Evolutionary conservation across 257 asterid genomes (phyloP).

Genomic region (Nicotiana otophora): DNA sequence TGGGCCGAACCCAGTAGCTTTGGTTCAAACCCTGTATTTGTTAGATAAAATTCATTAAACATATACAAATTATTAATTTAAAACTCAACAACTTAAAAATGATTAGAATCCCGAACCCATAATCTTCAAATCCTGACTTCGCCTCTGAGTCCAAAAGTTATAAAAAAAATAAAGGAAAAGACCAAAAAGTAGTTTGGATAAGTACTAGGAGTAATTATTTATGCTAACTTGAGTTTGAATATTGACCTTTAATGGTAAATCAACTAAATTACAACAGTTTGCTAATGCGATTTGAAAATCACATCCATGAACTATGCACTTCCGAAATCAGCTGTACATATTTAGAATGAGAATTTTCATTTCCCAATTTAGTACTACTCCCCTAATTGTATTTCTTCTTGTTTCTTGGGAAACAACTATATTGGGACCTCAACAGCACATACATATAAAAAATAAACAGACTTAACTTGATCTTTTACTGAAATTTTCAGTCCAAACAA

Average conservation of each 20-base stretch:
- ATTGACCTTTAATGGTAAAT: neutral
- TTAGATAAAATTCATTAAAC: too few species aligned
- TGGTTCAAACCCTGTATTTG: too few species aligned
- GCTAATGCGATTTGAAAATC: neutral
- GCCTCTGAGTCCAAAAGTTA: too few species aligned
- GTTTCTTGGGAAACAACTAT: neutral
- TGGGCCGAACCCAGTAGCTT: too few species aligned
- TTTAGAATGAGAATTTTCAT: neutral
- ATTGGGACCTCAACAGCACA: neutral
- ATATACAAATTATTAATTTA: too few species aligned
- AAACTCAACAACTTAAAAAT: too few species aligned
- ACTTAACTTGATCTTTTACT: neutral
- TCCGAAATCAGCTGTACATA: neutral
- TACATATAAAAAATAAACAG: neutral
- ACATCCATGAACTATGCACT: neutral
- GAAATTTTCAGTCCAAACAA: constrained; percentile 49
- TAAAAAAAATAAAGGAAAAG: too few species aligned
- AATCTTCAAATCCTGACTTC: too few species aligned
- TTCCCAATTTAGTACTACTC: neutral
- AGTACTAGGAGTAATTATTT: neutral
- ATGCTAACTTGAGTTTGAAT: neutral
- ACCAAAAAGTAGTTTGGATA: neutral
- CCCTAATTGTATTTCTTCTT: neutral
- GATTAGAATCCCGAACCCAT: too few species aligned
- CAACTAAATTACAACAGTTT: neutral